These are phyloP conservation scores for Apiotrichum porosum DNA, from an alignment of 1,284 basidiomycete genomes.

Conservation along the genomic window DNA sequence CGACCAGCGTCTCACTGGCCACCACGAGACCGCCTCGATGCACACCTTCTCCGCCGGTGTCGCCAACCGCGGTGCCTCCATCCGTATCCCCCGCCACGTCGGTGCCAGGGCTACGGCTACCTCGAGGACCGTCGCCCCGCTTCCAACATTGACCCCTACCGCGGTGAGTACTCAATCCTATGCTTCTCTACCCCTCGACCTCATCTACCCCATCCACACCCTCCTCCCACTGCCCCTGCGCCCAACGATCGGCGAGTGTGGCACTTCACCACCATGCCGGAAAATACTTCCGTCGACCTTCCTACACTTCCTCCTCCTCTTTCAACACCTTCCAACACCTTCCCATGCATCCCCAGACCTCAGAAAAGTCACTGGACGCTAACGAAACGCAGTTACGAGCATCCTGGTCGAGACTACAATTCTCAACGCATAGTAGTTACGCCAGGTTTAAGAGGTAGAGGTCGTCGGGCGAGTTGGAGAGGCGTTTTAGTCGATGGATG, in stretches of 20 bases:
- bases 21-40: slow-evolving; percentile 95
- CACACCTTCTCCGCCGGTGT: slow-evolving; percentile 88
- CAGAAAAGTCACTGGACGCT: too few relatives aligned
- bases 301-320: too few relatives aligned
- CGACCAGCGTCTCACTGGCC: slow-evolving; percentile 83
- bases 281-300: too few relatives aligned
- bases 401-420: slow-evolving; percentile 91
- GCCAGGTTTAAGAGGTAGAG: too few relatives aligned
- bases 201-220: neutral
- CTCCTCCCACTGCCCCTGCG: too few relatives aligned
- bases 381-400: too few relatives aligned
- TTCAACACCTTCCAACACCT: too few relatives aligned
- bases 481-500: too few relatives aligned
- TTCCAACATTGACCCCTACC: slow-evolving; percentile 93
- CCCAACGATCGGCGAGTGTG: too few relatives aligned
- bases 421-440: slow-evolving; percentile 35
- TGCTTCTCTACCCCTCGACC: neutral
- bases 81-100: slow-evolving; percentile 66
- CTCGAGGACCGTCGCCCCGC: slow-evolving; percentile 93
- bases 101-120: slow-evolving; percentile 92
- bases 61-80: slow-evolving; percentile 93
- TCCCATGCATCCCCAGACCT: too few relatives aligned
- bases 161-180: slow-evolving; percentile 62
- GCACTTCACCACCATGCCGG: too few relatives aligned
- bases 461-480: too few relatives aligned